Evolutionary conservation across 148 eudicot genomes (phyloP).

Genomic region (Rhododendron ovatum): DNA sequence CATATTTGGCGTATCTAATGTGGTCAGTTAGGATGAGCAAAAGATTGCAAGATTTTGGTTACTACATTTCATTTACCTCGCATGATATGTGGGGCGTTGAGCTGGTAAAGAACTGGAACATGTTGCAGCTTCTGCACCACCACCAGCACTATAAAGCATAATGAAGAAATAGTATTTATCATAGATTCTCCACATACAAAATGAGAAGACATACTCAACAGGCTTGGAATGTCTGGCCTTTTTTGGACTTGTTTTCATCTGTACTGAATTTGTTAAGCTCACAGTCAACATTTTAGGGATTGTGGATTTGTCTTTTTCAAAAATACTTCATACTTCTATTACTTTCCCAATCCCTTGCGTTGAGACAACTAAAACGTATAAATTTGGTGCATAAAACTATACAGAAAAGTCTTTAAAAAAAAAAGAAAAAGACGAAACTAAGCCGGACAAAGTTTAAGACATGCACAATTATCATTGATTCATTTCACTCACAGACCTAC

Average conservation of each 20-base stretch:
- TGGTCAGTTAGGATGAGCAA: background rate
- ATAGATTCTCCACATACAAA: background rate
- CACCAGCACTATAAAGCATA: conserved; percentile 35
- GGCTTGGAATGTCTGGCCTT: background rate
- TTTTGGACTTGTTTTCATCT: background rate
- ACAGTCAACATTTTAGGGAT: background rate
- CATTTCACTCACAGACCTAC: conserved; percentile 13
- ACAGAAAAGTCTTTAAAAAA: background rate
- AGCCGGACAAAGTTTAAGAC: background rate
- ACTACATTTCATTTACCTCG: conserved; percentile 48
- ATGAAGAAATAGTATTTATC: background rate
- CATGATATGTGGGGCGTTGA: conserved; percentile 69
- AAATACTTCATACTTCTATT: background rate
- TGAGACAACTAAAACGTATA: background rate
- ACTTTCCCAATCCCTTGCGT: background rate
- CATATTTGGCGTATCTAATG: background rate
- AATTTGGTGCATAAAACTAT: background rate
- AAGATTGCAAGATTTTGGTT: background rate
- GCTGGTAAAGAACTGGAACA: conserved; percentile 55
- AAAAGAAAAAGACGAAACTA: background rate
- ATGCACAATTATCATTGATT: background rate
- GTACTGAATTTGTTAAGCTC: background rate
- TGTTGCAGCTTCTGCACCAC: conserved; percentile 44
- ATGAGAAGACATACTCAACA: background rate
- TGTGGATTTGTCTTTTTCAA: background rate